Evolutionary conservation across 2,329 filamentous ascomycete species (phyloP).

Genomic region (Hypoxylon sp.): DNA sequence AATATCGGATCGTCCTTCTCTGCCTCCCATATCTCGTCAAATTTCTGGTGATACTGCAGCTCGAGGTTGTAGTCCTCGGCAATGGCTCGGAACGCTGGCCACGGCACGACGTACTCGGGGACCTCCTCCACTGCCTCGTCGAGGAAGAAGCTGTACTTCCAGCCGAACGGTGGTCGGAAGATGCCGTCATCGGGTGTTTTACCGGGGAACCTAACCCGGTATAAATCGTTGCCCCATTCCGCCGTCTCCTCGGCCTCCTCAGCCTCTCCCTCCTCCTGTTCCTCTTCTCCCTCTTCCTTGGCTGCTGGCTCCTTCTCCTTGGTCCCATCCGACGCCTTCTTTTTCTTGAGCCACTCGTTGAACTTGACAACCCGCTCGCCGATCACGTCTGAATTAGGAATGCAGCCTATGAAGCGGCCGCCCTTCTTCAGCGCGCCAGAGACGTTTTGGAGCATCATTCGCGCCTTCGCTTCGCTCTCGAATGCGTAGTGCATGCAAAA

Average conservation of each 20-base stretch:
- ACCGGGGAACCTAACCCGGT: constrained; percentile 89
- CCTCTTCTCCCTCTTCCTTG: constrained; percentile 55
- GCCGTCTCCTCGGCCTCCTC: constrained; percentile 75
- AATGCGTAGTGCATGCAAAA: constrained; percentile 99
- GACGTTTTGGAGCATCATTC: constrained; percentile 94
- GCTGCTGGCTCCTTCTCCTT: constrained; percentile 51
- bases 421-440: constrained; percentile 92
- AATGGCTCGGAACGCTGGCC: constrained; percentile 95
- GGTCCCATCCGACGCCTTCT: constrained; percentile 54
- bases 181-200: constrained; percentile 87
- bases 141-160: constrained; percentile 98
- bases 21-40: constrained; percentile 90
- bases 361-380: constrained; percentile 82
- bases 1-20: constrained; percentile 89
- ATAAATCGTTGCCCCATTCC: constrained; percentile 94
- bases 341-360: constrained; percentile 70
- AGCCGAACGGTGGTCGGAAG: constrained; percentile 94
- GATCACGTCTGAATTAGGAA: constrained; percentile 96
- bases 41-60: constrained; percentile 92
- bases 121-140: constrained; percentile 96
- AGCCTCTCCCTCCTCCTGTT: constrained; percentile 64
- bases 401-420: constrained; percentile 92
- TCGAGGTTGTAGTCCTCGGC: constrained; percentile 98
- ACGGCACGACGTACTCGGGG: constrained; percentile 97
- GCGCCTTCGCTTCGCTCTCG: constrained; percentile 89